These are phyloP conservation scores for Golovinomyces cichoracearum DNA, from an alignment of 2,329 filamentous ascomycete genomes.

Conservation along the genomic window DNA sequence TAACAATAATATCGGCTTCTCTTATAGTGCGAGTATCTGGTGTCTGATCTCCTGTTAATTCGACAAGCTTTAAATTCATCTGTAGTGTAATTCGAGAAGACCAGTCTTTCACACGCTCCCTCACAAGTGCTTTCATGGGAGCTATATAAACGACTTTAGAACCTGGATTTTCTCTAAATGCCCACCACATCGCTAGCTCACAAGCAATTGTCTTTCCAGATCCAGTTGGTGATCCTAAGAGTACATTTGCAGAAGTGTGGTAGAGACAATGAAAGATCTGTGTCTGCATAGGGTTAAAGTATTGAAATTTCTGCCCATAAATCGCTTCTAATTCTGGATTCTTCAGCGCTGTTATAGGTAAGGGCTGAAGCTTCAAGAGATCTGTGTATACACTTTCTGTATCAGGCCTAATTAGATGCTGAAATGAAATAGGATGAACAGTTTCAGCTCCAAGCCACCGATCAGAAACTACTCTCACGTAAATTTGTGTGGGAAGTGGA, in stretches of 20 bases:
- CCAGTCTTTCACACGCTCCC: conserved; percentile 93
- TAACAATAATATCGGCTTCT: conserved; percentile 92
- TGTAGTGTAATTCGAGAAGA: conserved; percentile 52
- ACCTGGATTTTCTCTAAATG: conserved; percentile 75
- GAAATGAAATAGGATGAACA: conserved; percentile 82
- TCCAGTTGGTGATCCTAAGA: conserved; percentile 84
- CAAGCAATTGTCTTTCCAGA: conserved; percentile 94
- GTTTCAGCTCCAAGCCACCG: conserved; percentile 93
- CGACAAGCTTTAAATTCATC: conserved; percentile 72
- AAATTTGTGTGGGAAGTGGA: conserved; percentile 82
- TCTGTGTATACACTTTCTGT: conserved; percentile 96
- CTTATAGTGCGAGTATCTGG: conserved; percentile 88
- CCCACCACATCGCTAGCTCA: conserved; percentile 98
- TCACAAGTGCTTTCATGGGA: conserved; percentile 95
- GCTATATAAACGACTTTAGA: conserved; percentile 98
- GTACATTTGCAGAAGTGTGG: conserved; percentile 70
- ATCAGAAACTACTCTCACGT: conserved; percentile 81
- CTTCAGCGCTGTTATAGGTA: conserved; percentile 66
- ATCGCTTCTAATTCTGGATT: conserved; percentile 70
- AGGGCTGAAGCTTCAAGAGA: conserved; percentile 66
- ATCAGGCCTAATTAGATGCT: conserved; percentile 88
- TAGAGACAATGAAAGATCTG: conserved; percentile 96
- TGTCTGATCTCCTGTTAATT: conserved; percentile 92
- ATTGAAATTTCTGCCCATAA: conserved; percentile 71
- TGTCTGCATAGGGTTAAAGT: conserved; percentile 98